Percentiles rank a stretch among this genome's conserved stretches.
phyloP scores from a whole-genome alignment of 2,329 filamentous ascomycete genomes.

The Sporothrix humicola region DNA sequence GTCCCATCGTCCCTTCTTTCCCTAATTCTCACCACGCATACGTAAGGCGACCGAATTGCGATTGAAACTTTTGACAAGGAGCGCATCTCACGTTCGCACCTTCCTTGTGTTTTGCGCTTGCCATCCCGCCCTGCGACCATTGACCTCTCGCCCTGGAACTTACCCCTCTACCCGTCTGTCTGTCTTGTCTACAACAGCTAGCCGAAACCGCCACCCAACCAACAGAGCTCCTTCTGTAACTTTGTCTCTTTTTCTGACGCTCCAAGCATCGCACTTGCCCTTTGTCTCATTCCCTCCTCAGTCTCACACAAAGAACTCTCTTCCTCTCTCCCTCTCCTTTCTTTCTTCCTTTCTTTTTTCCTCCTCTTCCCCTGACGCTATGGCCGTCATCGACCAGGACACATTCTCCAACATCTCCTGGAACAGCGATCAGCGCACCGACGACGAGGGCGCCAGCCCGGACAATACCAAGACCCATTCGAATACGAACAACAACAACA shows the following conservation, averaged over 20 bases:
- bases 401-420: conserved; percentile 84
- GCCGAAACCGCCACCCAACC: conserved; percentile 27
- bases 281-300: conserved; percentile 19
- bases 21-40: background rate
- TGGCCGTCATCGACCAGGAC: conserved; percentile 63
- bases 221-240: conserved; percentile 9
- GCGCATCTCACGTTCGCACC: conserved; percentile 16
- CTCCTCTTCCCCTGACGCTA: conserved; percentile 37
- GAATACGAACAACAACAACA: conserved; percentile 47
- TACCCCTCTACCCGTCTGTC: conserved; percentile 25
- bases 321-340: conserved; percentile 6
- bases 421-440: conserved; percentile 63
- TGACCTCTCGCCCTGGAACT: background rate
- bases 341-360: background rate
- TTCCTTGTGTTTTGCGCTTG: background rate
- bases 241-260: conserved; percentile 7
- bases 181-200: conserved; percentile 23
- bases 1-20: no score
- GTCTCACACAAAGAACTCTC: background rate
- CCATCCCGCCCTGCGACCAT: background rate
- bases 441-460: conserved; percentile 48
- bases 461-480: conserved; percentile 40
- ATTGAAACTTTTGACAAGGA: background rate
- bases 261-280: conserved; percentile 6
- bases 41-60: background rate